phyloP scores from a whole-genome alignment of 2,329 filamentous ascomycete genomes.

The Clonostachys byssicola region DNA sequence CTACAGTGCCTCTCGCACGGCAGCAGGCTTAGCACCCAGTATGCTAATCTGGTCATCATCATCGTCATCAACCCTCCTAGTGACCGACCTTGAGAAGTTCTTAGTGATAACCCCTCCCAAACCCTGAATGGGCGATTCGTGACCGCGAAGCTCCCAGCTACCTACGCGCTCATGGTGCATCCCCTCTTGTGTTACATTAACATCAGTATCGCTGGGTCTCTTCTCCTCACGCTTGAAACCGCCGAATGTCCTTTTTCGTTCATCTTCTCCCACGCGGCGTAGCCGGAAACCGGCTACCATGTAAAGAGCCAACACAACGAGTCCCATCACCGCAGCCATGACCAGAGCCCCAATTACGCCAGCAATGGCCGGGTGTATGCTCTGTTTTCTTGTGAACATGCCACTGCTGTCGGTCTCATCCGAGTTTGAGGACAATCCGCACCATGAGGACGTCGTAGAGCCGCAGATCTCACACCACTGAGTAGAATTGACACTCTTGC shows the following conservation, averaged over 20 bases:
- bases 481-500: constrained; percentile 22
- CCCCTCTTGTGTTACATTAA: constrained; percentile 31
- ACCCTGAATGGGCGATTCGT: not conserved
- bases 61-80: not conserved
- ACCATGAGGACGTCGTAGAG: constrained; percentile 27
- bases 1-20: constrained; percentile 21
- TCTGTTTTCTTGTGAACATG: not conserved
- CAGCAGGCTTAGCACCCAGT: constrained; percentile 26
- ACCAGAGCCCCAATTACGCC: constrained; percentile 41
- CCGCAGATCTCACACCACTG: constrained; percentile 41
- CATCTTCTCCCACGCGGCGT: constrained; percentile 7
- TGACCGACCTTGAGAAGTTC: not conserved
- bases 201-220: constrained; percentile 35
- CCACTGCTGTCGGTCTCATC: not conserved
- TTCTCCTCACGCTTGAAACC: constrained; percentile 42
- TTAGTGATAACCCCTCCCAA: not conserved
- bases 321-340: constrained; percentile 26
- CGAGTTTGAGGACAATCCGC: constrained; percentile 9
- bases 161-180: constrained; percentile 38
- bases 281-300: constrained; percentile 25
- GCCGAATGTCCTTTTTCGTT: constrained; percentile 13
- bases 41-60: constrained; percentile 27
- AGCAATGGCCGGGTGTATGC: constrained; percentile 29
- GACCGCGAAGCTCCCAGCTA: constrained; percentile 40
- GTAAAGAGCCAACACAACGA: constrained; percentile 22